Evolutionary conservation across 2,329 filamentous ascomycete species (phyloP).

Genomic region (Mollisia scopiformis): DNA sequence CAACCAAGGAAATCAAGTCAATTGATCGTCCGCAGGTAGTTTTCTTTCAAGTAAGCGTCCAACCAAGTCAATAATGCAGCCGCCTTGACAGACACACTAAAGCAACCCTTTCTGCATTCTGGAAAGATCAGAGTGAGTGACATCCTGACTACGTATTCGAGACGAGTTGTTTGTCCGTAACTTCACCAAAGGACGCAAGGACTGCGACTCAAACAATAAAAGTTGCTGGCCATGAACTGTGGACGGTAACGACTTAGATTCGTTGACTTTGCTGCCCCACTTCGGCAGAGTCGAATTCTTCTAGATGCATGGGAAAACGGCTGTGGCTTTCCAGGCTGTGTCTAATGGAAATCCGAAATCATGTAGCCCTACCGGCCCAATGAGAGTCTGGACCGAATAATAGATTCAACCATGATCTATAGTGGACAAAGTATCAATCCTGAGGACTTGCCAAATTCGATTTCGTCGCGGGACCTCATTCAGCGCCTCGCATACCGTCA

Average conservation of each 20-base stretch:
- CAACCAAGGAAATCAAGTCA: not conserved
- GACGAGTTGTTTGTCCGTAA: no score
- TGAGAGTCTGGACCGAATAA: no score
- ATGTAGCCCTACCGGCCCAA: no score
- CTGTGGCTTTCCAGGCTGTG: conserved; percentile 15
- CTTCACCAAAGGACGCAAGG: no score
- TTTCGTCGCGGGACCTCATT: not conserved
- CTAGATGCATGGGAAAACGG: conserved; percentile 17
- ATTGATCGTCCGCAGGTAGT: conserved; percentile 1
- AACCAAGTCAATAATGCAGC: not conserved
- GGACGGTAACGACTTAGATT: not conserved
- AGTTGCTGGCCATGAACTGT: no score
- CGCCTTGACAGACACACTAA: not conserved
- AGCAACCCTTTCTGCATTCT: conserved; percentile 9
- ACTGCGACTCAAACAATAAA: no score
- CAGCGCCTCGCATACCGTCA: not conserved
- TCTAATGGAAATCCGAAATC: no score
- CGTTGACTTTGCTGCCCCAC: conserved; percentile 10
- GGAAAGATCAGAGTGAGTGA: conserved; percentile 12
- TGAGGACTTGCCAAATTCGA: not conserved
- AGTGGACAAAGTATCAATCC: no score
- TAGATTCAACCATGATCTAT: no score
- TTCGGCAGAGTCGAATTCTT: conserved; percentile 11
- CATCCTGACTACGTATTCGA: not conserved
- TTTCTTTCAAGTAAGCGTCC: not conserved